These are phyloP conservation scores for Neurospora terricola DNA, from an alignment of 495 filamentous ascomycete species.

Conservation along the genomic window DNA sequence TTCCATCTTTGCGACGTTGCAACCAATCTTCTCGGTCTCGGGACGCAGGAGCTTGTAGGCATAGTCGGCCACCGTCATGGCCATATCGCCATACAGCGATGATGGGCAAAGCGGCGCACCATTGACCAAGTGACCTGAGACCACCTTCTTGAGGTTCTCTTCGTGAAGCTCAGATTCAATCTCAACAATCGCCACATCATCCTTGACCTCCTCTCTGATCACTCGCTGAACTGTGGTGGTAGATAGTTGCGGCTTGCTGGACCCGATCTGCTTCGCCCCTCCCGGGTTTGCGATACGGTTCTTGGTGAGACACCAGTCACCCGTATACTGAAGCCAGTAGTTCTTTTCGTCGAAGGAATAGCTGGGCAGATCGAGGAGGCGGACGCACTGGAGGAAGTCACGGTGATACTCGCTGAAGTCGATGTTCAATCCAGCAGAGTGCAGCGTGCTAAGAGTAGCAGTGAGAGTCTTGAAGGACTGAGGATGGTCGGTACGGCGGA, in stretches of 20 bases:
- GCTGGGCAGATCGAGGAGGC: slow-evolving; percentile 56
- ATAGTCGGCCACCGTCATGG: slow-evolving; percentile 62
- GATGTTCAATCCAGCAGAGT: slow-evolving; percentile 55
- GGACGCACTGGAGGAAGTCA: slow-evolving; percentile 51
- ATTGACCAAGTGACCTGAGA: slow-evolving; percentile 67
- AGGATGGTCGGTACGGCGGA: slow-evolving; percentile 34
- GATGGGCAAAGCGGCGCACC: slow-evolving; percentile 42
- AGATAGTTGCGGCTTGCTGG: slow-evolving; percentile 34
- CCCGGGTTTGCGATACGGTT: slow-evolving; percentile 51
- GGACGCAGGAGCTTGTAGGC: slow-evolving; percentile 49
- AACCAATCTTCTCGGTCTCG: slow-evolving; percentile 40
- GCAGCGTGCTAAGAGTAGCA: slow-evolving; percentile 48
- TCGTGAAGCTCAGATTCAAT: slow-evolving; percentile 59
- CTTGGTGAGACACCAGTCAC: slow-evolving; percentile 61
- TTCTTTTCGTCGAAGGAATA: slow-evolving; percentile 76
- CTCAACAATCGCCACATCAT: slow-evolving; percentile 43
- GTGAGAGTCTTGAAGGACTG: slow-evolving; percentile 57
- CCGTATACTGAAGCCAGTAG: slow-evolving; percentile 72
- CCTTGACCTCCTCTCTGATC: slow-evolving; percentile 45
- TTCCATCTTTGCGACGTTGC: slow-evolving; percentile 54
- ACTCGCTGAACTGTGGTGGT: slow-evolving; percentile 45
- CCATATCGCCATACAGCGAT: slow-evolving; percentile 69
- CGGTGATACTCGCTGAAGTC: slow-evolving; percentile 73
- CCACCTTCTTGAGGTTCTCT: slow-evolving; percentile 47
- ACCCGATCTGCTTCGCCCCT: slow-evolving; percentile 39